Conservation (phyloP, 208 protist species). For the Histomonas meleagridis region DNA sequence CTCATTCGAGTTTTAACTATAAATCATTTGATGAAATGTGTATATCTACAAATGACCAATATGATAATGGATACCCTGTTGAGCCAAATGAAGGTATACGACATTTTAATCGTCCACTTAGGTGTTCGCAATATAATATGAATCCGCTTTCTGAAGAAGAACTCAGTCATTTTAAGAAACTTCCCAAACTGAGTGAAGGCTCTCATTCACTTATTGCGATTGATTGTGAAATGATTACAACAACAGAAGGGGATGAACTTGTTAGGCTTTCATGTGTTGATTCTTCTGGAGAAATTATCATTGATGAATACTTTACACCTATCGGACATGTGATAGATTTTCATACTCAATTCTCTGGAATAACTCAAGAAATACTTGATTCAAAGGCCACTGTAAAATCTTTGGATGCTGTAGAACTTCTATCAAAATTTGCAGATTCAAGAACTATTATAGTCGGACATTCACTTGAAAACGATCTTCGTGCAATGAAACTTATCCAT, state of each 20-base stretch:
- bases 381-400: not conserved
- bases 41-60: not conserved
- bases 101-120: not conserved
- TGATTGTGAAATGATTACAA: slow-evolving; percentile 47
- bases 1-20: too few relatives aligned
- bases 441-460: slow-evolving; percentile 48
- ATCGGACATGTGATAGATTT: slow-evolving; percentile 35
- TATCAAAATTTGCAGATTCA: not conserved
- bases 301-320: slow-evolving; percentile 40
- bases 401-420: not conserved
- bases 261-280: slow-evolving; percentile 40
- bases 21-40: not conserved
- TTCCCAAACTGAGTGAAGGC: not conserved
- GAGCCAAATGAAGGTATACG: not conserved
- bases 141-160: not conserved
- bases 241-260: slow-evolving; percentile 38
- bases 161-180: not conserved
- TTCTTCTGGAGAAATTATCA: not conserved
- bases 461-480: slow-evolving; percentile 49
- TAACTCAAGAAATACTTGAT: slow-evolving; percentile 44
- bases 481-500: slow-evolving; percentile 37
- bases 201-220: slow-evolving; percentile 17
- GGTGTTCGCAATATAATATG: not conserved
- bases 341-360: slow-evolving; percentile 44
- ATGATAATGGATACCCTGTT: not conserved